Evolutionary conservation across 2,329 filamentous ascomycete genomes (phyloP), one percentile per base, ranked within the genome.

Genomic region (Cordyceps militaris): DNA sequence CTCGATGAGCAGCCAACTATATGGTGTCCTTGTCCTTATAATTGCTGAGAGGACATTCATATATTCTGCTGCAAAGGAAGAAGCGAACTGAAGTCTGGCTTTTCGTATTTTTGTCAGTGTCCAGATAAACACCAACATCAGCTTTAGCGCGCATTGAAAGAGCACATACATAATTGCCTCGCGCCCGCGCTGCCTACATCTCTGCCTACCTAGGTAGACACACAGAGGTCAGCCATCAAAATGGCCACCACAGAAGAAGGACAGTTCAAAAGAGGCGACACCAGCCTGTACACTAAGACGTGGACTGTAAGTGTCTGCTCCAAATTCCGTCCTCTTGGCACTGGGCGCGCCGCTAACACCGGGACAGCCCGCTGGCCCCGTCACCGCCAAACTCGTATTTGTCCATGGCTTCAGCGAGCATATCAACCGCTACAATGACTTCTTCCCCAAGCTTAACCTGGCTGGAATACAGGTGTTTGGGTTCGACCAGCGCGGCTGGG

Each of bases 401-500:
- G 76, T 97, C 62, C 92, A 97, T 74, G 92, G 92, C 66, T 97
- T 92, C 78, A 91, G 85, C 70, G 92, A 96, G 72, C 90, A 95
- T 71, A 76, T 88, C 70, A 85, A 88, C 71, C 82, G 84, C 59
- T 95, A 96, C 74, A 81, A 85, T 67, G 79, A 80, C 57, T 81
- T 96, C 66, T 93, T 94, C 73, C 79, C 84, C 6, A 75, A 74
- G 14, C 80, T 97, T 49, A 86, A 88, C 23, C 74, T 77, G 11
- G 80, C 80, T 56, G 89, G 88, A 61, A 91, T 97, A 65, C 84
- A 89, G 66, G 81, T 90, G 49, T 83, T 87, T 66, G 80, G 83
- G 61, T 89, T 92, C 69, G 92, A 97, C 71, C 92, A 96, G 76
- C 85, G 84, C 70, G 91, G 92, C 69, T 97, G 91, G 91, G 92